These are phyloP conservation scores for Fraxinus ornus DNA, from an alignment of 305 asterid species.

Conservation along the genomic window DNA sequence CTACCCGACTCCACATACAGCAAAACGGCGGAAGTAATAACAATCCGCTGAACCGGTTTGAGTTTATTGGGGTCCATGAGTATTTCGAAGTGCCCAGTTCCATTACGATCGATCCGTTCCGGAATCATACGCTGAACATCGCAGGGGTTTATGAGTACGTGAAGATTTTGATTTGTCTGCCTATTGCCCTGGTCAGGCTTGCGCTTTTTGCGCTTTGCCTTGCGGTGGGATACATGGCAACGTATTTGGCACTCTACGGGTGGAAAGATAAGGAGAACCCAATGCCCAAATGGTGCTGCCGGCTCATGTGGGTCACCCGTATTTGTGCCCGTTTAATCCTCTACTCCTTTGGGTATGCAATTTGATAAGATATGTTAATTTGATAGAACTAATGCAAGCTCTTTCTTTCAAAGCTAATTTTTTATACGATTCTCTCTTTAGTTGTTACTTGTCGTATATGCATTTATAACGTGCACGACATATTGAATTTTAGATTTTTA, in stretches of 20 bases:
- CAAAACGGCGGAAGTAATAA: slow-evolving; percentile 19
- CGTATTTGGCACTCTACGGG: slow-evolving; percentile 63
- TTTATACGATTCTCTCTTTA: background rate
- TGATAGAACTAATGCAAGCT: background rate
- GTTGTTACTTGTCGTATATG: background rate
- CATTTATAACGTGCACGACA: background rate
- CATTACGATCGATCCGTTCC: slow-evolving; percentile 78
- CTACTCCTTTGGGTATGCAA: slow-evolving; percentile 78
- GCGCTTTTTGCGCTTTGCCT: slow-evolving; percentile 61
- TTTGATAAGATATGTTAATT: background rate
- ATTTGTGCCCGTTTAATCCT: slow-evolving; percentile 70
- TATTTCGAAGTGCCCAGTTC: slow-evolving; percentile 64
- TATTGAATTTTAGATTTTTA: background rate
- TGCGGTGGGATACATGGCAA: slow-evolving; percentile 65
- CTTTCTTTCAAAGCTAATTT: background rate
- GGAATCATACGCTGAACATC: slow-evolving; percentile 56
- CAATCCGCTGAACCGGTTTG: slow-evolving; percentile 41
- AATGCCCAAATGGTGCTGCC: slow-evolving; percentile 82
- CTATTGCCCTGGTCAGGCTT: slow-evolving; percentile 62
- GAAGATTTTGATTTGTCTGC: slow-evolving; percentile 74
- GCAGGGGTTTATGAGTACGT: slow-evolving; percentile 91
- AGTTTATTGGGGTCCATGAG: slow-evolving; percentile 55
- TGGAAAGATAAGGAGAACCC: slow-evolving; percentile 88
- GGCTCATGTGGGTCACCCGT: slow-evolving; percentile 89
- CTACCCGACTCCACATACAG: slow-evolving; percentile 20